Evolutionary conservation across 345 rosid genomes (phyloP).

Genomic region (Trapa incisa): DNA sequence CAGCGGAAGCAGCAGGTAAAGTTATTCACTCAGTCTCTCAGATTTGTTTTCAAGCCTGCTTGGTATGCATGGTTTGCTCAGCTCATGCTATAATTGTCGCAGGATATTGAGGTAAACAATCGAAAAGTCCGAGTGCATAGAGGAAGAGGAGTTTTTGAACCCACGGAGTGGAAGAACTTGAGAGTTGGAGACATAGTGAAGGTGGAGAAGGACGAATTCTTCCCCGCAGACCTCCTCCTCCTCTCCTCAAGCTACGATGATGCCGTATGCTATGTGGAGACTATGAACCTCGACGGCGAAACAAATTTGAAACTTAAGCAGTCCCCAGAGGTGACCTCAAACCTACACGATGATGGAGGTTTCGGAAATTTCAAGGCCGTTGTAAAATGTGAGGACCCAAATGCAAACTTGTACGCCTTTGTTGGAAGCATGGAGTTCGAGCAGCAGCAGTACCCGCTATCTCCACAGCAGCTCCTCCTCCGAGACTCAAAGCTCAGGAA

Average conservation of each 20-base stretch:
- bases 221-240: slow-evolving; percentile 74
- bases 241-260: slow-evolving; percentile 78
- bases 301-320: slow-evolving; percentile 81
- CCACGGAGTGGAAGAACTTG: slow-evolving; percentile 54
- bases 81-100: slow-evolving; percentile 4
- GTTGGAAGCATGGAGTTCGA: slow-evolving; percentile 61
- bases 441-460: slow-evolving; percentile 47
- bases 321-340: slow-evolving; percentile 59
- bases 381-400: slow-evolving; percentile 83
- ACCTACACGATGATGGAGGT: slow-evolving; percentile 45
- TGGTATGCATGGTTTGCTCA: background rate
- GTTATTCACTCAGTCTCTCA: background rate
- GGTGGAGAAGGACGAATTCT: slow-evolving; percentile 73
- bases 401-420: slow-evolving; percentile 72
- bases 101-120: slow-evolving; percentile 78
- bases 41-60: too few species aligned
- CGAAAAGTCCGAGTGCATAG: slow-evolving; percentile 60
- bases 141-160: slow-evolving; percentile 39
- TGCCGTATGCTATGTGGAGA: slow-evolving; percentile 81
- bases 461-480: slow-evolving; percentile 73
- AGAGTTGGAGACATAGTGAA: slow-evolving; percentile 77
- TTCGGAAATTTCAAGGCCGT: slow-evolving; percentile 48
- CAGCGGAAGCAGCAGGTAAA: slow-evolving; percentile 67
- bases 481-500: slow-evolving; percentile 81
- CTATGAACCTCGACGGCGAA: slow-evolving; percentile 95